phyloP scores from a whole-genome alignment of 192 early-diverging fungal species.

The Allomyces arbusculus region DNA sequence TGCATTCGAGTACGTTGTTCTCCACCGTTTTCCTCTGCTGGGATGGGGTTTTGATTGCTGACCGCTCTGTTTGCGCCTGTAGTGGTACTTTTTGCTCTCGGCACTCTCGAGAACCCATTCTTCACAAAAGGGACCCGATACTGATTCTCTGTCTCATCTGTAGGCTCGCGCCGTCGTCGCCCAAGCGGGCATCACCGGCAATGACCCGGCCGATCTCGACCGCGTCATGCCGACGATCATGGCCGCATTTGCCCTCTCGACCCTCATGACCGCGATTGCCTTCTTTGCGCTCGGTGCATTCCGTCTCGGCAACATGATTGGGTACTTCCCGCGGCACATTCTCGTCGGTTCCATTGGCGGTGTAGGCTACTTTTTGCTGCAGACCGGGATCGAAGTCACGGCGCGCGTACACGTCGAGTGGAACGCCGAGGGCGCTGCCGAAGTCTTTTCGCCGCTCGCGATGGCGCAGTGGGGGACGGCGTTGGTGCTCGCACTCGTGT shows the following conservation, averaged over 20 bases:
- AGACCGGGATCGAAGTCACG: slow-evolving; percentile 80
- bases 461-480: slow-evolving; percentile 65
- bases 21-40: too few relatives aligned
- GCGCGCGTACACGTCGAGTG: slow-evolving; percentile 40
- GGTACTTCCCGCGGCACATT: slow-evolving; percentile 78
- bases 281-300: slow-evolving; percentile 74
- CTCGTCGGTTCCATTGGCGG: slow-evolving; percentile 79
- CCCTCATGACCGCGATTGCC: slow-evolving; percentile 66
- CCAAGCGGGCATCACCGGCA: background rate
- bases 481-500: slow-evolving; percentile 22
- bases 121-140: too few relatives aligned
- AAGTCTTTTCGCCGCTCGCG: slow-evolving; percentile 41
- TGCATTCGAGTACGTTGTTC: slow-evolving; percentile 23
- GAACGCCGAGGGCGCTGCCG: slow-evolving; percentile 29
- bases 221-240: slow-evolving; percentile 75
- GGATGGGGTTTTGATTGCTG: too few relatives aligned
- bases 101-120: too few relatives aligned
- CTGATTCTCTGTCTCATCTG: background rate
- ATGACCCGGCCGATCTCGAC: slow-evolving; percentile 23
- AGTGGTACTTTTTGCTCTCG: too few relatives aligned
- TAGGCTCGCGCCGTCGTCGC: background rate
- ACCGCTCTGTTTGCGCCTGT: too few relatives aligned
- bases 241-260: slow-evolving; percentile 65
- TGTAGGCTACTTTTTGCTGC: slow-evolving; percentile 57
- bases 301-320: slow-evolving; percentile 52